Conservation (phyloP, 2,329 filamentous ascomycete genomes). For the Elsinoe necatrix region DNA sequence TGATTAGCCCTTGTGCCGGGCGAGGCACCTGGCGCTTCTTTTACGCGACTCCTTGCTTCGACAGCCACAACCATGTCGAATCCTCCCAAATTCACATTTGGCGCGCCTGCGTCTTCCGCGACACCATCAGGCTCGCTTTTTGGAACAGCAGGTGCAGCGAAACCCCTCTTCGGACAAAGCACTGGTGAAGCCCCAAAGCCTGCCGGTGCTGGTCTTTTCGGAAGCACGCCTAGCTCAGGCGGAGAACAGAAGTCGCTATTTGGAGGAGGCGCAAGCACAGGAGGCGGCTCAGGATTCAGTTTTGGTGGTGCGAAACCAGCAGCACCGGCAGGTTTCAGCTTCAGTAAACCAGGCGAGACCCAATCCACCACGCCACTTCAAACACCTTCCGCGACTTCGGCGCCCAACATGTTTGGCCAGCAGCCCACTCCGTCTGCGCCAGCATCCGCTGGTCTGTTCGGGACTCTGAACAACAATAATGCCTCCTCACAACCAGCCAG, state of each 20-base stretch:
- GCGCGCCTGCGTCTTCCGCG: conserved; percentile 29
- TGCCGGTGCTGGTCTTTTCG: conserved; percentile 25
- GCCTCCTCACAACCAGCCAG: conserved; percentile 8
- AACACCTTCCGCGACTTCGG: conserved; percentile 33
- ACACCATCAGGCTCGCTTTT: conserved; percentile 22
- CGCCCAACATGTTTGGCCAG: conserved; percentile 1
- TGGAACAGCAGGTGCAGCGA: conserved; percentile 12
- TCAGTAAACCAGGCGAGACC: conserved; percentile 13
- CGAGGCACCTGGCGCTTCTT: conserved; percentile 15
- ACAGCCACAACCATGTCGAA: conserved; percentile 20
- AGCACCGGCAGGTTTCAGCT: conserved; percentile 17
- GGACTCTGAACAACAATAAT: conserved; percentile 2
- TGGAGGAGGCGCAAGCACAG: conserved; percentile 22
- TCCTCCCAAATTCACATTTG: conserved; percentile 28
- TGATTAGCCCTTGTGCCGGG: background rate
- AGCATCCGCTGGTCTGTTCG: conserved; percentile 12
- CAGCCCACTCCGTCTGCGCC: conserved; percentile 1
- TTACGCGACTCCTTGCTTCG: conserved; percentile 13
- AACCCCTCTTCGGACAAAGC: conserved; percentile 19
- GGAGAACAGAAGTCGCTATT: conserved; percentile 18
- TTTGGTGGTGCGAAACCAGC: conserved; percentile 16
- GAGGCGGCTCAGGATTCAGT: conserved; percentile 16
- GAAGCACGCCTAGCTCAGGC: conserved; percentile 22
- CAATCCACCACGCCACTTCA: conserved; percentile 44
- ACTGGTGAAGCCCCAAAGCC: conserved; percentile 16